These are phyloP conservation scores for Epichloe coenophiala DNA, from an alignment of 2,329 filamentous ascomycete species.

Conservation along the genomic window DNA sequence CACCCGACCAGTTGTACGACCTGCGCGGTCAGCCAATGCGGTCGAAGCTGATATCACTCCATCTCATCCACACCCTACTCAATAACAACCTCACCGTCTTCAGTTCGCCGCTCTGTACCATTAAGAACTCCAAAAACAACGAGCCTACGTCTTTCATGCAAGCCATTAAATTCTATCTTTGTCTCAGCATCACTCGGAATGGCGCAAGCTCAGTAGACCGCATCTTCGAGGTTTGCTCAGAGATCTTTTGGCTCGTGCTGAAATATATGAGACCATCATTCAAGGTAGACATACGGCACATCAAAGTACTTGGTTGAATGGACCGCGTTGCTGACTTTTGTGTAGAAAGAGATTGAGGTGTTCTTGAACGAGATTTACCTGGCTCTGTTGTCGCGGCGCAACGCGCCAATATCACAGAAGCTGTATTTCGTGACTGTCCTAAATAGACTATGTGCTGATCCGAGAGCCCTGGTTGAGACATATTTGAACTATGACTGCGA, in stretches of 20 bases:
- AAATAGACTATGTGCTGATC: constrained; percentile 71
- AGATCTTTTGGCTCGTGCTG: constrained; percentile 96
- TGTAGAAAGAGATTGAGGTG: constrained; percentile 87
- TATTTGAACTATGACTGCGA: constrained; percentile 99
- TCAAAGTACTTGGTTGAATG: not conserved
- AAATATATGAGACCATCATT: constrained; percentile 87
- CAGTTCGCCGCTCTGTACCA: constrained; percentile 80
- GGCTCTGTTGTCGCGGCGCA: constrained; percentile 76
- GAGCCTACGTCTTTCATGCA: constrained; percentile 85
- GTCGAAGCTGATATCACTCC: constrained; percentile 87
- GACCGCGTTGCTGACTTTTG: constrained; percentile 13
- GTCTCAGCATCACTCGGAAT: constrained; percentile 86
- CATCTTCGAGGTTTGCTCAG: constrained; percentile 90
- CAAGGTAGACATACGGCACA: constrained; percentile 45
- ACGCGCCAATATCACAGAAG: constrained; percentile 80
- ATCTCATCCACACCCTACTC: constrained; percentile 87
- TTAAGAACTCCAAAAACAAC: constrained; percentile 78
- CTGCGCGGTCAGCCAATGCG: constrained; percentile 91
- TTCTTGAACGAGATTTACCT: constrained; percentile 97
- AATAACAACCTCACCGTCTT: constrained; percentile 91
- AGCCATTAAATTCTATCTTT: constrained; percentile 93
- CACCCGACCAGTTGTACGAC: constrained; percentile 84
- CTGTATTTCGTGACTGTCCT: constrained; percentile 80
- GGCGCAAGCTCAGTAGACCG: constrained; percentile 83
- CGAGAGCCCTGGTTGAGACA: constrained; percentile 78